Percentiles rank a stretch among this genome's conserved stretches.
Conservation (phyloP, 1,284 basidiomycete genomes). For the Boletus mariae region DNA sequence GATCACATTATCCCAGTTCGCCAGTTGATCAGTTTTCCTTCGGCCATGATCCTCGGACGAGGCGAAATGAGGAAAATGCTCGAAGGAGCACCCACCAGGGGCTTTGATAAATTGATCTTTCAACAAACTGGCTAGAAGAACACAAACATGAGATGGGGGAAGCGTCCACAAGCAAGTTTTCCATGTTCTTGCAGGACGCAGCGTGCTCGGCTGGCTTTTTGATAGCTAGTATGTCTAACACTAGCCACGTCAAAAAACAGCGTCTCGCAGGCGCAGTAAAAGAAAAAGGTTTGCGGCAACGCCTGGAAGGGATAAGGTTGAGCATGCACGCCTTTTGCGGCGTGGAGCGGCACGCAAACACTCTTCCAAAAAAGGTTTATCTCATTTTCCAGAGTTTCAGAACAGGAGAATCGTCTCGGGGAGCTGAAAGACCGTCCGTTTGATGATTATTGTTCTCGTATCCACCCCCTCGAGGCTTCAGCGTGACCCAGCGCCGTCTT, state of each 20-base stretch:
- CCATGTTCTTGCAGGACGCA: not conserved
- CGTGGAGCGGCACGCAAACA: not conserved
- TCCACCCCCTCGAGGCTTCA: constrained; percentile 4
- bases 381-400: constrained; percentile 4
- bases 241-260: constrained; percentile 56
- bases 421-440: not conserved
- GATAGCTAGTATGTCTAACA: not conserved
- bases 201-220: not conserved
- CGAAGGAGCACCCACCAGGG: not conserved
- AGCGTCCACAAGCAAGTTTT: not conserved
- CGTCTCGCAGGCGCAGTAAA: constrained; percentile 31
- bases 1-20: not conserved
- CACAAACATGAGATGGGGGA: not conserved
- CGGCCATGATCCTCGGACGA: constrained; percentile 1
- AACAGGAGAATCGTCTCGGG: not conserved
- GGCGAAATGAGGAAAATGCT: not conserved
- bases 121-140: not conserved
- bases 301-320: not conserved
- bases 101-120: not conserved
- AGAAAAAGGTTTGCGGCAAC: not conserved
- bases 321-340: not conserved
- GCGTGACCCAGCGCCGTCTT: constrained; percentile 1
- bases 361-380: constrained; percentile 2
- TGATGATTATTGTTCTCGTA: not conserved
- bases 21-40: not conserved